phyloP scores from a whole-genome alignment of 768 basidiomycete species.

The Mycena maculata region DNA sequence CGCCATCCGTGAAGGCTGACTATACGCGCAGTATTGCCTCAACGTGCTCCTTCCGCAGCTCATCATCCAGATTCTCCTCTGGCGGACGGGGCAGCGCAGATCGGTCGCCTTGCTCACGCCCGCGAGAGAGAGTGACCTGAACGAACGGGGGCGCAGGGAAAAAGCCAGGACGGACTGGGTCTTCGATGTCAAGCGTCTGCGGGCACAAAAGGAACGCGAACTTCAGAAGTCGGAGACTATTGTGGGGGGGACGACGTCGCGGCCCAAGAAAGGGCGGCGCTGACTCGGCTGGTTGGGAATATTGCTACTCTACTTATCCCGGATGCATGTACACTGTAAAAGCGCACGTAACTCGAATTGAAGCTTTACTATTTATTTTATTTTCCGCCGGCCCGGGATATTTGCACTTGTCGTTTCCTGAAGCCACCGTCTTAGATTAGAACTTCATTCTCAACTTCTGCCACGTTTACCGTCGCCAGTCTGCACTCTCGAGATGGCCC shows the following conservation, averaged over 20 bases:
- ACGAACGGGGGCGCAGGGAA: constrained; percentile 59
- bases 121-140: constrained; percentile 67
- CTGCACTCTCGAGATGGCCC: constrained; percentile 66
- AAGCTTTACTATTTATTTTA: too few relatives aligned
- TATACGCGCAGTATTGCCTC: constrained; percentile 81
- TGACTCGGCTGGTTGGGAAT: background rate
- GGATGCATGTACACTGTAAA: too few relatives aligned
- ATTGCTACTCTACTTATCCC: too few relatives aligned
- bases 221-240: constrained; percentile 32
- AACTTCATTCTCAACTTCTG: background rate
- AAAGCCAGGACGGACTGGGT: constrained; percentile 76
- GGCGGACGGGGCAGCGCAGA: constrained; percentile 71
- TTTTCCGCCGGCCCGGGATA: background rate
- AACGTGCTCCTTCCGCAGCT: constrained; percentile 80
- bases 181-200: constrained; percentile 65
- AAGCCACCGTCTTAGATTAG: background rate
- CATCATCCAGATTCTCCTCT: constrained; percentile 77
- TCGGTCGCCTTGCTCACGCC: constrained; percentile 59
- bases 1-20: background rate
- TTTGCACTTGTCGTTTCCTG: background rate
- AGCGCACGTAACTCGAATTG: too few relatives aligned
- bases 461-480: constrained; percentile 18
- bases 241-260: constrained; percentile 17
- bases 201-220: constrained; percentile 45
- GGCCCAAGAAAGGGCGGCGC: constrained; percentile 9